Percentiles rank a stretch among this genome's conserved stretches.
Conservation (phyloP, 495 filamentous ascomycete genomes). For the Xylaria telfairii region DNA sequence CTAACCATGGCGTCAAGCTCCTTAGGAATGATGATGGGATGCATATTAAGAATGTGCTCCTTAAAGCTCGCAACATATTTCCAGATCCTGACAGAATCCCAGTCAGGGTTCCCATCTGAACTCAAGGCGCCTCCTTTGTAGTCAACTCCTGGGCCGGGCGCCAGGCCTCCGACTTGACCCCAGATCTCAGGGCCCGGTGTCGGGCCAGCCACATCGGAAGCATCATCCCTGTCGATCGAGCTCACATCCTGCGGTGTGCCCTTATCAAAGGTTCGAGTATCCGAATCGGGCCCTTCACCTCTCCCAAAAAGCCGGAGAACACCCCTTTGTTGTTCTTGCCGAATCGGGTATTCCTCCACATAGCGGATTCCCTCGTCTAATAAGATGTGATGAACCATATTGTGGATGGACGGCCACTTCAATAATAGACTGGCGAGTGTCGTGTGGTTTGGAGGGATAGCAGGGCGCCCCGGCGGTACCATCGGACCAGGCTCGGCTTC, state of each 20-base stretch:
- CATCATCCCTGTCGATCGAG: slow-evolving; percentile 45
- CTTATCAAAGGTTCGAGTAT: slow-evolving; percentile 42
- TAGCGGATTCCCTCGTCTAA: slow-evolving; percentile 62
- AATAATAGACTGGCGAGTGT: slow-evolving; percentile 80
- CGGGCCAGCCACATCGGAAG: slow-evolving; percentile 57
- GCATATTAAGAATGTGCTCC: slow-evolving; percentile 82
- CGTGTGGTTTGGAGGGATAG: slow-evolving; percentile 78
- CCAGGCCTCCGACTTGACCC: slow-evolving; percentile 57
- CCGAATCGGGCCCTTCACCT: slow-evolving; percentile 70
- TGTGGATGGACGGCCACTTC: slow-evolving; percentile 70
- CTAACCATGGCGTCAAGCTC: slow-evolving; percentile 58
- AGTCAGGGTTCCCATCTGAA: slow-evolving; percentile 66
- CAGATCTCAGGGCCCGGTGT: slow-evolving; percentile 52
- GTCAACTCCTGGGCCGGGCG: slow-evolving; percentile 44
- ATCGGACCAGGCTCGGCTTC: slow-evolving; percentile 53
- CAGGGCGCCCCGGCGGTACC: slow-evolving; percentile 60
- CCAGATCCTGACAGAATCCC: slow-evolving; percentile 66
- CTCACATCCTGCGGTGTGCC: slow-evolving; percentile 41
- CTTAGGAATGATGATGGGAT: slow-evolving; percentile 75
- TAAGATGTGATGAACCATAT: slow-evolving; percentile 55
- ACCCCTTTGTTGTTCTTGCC: slow-evolving; percentile 76
- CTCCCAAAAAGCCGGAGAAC: slow-evolving; percentile 77
- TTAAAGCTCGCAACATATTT: slow-evolving; percentile 74
- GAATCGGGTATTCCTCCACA: slow-evolving; percentile 68
- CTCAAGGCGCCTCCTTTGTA: slow-evolving; percentile 58